phyloP scores from a whole-genome alignment of 2,329 filamentous ascomycete genomes.

The Penicillium sp. region DNA sequence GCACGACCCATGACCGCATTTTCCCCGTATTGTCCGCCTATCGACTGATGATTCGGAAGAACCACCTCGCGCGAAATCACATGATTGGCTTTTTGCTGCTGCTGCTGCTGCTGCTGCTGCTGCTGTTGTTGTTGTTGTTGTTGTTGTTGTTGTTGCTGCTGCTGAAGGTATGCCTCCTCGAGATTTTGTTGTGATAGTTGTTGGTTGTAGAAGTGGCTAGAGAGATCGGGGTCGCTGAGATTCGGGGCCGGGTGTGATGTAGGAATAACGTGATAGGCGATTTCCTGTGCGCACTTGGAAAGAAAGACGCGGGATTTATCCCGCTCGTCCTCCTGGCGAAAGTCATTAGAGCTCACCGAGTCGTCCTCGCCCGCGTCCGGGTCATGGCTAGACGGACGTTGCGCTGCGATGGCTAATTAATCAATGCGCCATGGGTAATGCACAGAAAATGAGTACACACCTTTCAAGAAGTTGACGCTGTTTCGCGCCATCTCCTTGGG shows the following conservation, averaged over 20 bases:
- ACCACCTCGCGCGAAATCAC: constrained; percentile 53
- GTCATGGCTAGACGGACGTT: constrained; percentile 49
- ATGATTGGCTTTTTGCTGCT: constrained; percentile 50
- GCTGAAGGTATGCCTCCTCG: constrained; percentile 59
- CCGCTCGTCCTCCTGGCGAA: constrained; percentile 57
- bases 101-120: constrained; percentile 41
- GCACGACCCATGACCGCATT: constrained; percentile 39
- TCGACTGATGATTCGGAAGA: constrained; percentile 60
- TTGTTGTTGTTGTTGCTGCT: no score
- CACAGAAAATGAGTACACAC: constrained; percentile 24
- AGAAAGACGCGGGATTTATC: constrained; percentile 64
- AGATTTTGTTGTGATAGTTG: constrained; percentile 56
- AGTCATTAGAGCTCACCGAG: constrained; percentile 46
- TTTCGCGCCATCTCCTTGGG: constrained; percentile 48
- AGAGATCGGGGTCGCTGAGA: constrained; percentile 42
- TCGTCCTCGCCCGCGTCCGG: constrained; percentile 51
- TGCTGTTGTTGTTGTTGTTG: not conserved
- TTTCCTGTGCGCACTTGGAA: constrained; percentile 65
- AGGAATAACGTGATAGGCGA: constrained; percentile 67
- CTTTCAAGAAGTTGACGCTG: constrained; percentile 41
- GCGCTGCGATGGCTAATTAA: constrained; percentile 30
- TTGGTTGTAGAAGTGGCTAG: constrained; percentile 47
- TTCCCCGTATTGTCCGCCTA: constrained; percentile 49
- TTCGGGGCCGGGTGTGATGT: constrained; percentile 60
- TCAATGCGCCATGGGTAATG: not conserved